Conservation (phyloP, 208 protist species). For the Perkinsela sp. region DNA sequence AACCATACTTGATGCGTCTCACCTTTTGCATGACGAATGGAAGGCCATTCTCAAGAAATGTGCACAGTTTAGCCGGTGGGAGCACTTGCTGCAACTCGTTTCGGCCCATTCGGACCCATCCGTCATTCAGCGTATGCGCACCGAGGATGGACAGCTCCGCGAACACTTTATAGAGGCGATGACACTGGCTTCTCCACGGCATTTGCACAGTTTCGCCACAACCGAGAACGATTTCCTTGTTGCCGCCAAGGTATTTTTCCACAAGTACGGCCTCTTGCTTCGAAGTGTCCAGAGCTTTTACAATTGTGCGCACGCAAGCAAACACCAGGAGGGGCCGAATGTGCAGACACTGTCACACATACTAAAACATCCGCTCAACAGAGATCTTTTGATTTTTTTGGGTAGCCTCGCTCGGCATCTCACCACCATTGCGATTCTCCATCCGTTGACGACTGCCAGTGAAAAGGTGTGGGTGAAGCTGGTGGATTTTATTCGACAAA, state of each 20-base stretch:
- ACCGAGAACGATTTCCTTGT: not conserved
- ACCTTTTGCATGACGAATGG: not conserved
- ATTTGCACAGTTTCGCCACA: not conserved
- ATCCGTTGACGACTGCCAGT: not conserved
- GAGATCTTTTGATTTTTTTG: not conserved
- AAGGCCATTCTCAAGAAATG: not conserved
- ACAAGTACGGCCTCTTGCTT: not conserved
- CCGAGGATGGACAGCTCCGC: not conserved
- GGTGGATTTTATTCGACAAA: not conserved
- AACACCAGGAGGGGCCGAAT: not conserved
- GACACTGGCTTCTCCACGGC: not conserved
- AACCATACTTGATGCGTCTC: too few relatives aligned
- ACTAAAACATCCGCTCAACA: not conserved
- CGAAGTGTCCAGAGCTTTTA: not conserved
- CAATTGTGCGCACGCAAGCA: not conserved
- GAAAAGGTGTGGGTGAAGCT: not conserved
- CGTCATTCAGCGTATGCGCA: not conserved
- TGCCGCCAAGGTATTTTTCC: not conserved
- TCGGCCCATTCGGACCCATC: not conserved
- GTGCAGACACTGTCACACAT: not conserved
- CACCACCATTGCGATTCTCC: not conserved
- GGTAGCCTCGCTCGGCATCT: not conserved
- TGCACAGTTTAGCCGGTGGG: not conserved
- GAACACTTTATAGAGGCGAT: not conserved
- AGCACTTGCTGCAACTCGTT: not conserved